phyloP scores from a whole-genome alignment of 768 basidiomycete species.

The Hypholoma fasciculare region DNA sequence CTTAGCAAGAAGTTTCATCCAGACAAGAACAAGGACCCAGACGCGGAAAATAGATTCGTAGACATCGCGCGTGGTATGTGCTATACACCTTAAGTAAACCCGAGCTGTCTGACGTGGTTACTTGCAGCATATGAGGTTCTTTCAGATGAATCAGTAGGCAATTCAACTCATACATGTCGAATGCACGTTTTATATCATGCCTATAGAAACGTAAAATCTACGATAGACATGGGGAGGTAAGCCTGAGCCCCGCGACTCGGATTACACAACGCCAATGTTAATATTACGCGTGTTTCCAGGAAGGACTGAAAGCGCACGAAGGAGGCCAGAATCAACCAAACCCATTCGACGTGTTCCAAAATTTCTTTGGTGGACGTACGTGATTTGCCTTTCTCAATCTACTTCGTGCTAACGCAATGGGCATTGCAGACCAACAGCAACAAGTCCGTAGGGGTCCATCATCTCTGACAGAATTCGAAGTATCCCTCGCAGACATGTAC shows the following conservation, averaged over 20 bases:
- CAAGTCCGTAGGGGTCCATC: conserved; percentile 77
- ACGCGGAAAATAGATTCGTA: conserved; percentile 84
- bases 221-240: conserved; percentile 88
- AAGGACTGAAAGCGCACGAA: conserved; percentile 90
- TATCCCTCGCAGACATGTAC: conserved; percentile 82
- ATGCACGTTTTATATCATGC: neutral
- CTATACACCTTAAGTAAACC: neutral
- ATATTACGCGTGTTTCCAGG: conserved; percentile 39
- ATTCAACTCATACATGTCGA: neutral
- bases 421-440: conserved; percentile 46
- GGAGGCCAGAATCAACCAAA: conserved; percentile 81
- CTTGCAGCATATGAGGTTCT: conserved; percentile 88
- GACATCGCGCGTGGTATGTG: conserved; percentile 83
- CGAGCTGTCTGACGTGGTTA: conserved; percentile 1
- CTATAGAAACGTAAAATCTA: conserved; percentile 88
- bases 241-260: conserved; percentile 16
- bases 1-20: conserved; percentile 90
- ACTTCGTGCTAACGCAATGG: neutral
- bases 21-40: conserved; percentile 90
- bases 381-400: conserved; percentile 12
- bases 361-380: conserved; percentile 87
- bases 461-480: conserved; percentile 80
- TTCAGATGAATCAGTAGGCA: conserved; percentile 74
- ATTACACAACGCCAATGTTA: neutral
- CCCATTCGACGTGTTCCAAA: conserved; percentile 93